phyloP scores from a whole-genome alignment of 192 early-diverging fungal genomes.

The Linnemannia zychae region DNA sequence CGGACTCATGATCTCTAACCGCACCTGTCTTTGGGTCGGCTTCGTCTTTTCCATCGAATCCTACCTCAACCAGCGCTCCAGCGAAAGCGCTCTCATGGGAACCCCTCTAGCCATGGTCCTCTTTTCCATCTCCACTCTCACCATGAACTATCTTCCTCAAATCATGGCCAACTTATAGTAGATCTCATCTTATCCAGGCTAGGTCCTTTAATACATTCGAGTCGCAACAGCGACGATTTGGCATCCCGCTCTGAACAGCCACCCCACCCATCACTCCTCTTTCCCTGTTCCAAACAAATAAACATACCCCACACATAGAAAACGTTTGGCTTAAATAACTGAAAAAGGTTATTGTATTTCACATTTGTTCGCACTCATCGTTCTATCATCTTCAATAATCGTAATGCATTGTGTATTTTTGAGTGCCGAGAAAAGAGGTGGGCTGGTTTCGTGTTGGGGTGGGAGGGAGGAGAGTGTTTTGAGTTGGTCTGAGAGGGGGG shows the following conservation, averaged over 20 bases:
- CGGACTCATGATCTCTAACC: conserved; percentile 41
- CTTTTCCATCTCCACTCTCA: conserved; percentile 38
- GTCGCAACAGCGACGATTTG: neutral
- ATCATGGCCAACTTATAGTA: conserved; percentile 14
- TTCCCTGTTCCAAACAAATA: neutral
- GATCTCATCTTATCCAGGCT: neutral
- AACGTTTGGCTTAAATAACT: neutral
- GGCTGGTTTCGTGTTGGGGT: neutral
- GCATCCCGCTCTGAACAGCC: neutral
- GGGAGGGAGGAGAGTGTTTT: neutral
- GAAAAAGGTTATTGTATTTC: conserved; percentile 11
- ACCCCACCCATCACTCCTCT: neutral
- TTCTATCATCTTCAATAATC: conserved; percentile 5
- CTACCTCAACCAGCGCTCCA: conserved; percentile 46
- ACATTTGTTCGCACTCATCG: neutral
- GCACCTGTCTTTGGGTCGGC: conserved; percentile 49
- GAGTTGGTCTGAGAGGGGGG: neutral
- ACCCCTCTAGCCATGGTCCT: conserved; percentile 40
- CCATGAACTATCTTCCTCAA: conserved; percentile 44
- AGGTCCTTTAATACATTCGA: neutral
- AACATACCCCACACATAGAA: neutral
- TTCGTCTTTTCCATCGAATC: conserved; percentile 50
- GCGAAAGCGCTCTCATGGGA: conserved; percentile 42
- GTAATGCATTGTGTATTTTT: conserved; percentile 12
- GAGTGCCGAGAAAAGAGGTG: neutral